Evolutionary conservation across 305 asterid genomes (phyloP).

Genomic region (Euphrasia arctica): DNA sequence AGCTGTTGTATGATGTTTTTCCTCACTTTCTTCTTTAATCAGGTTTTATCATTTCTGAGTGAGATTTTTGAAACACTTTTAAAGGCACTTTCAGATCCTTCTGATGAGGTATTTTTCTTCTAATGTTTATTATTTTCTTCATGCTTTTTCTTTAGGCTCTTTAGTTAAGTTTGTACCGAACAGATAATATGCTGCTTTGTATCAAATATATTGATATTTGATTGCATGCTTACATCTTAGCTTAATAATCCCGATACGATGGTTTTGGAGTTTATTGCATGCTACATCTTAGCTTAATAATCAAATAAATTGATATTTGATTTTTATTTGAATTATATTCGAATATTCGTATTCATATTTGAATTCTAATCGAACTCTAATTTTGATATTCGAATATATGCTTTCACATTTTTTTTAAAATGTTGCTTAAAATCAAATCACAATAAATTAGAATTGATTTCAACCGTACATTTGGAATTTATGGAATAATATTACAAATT

Average conservation of each 20-base stretch:
- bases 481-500: constrained; percentile 6
- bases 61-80: constrained; percentile 88
- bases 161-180: not conserved
- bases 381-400: no score
- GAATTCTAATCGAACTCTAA: no score
- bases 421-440: no score
- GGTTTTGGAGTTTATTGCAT: no score
- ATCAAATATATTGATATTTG: not conserved
- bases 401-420: no score
- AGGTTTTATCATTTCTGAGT: constrained; percentile 83
- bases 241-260: no score
- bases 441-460: no score
- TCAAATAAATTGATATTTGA: no score
- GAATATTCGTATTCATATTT: no score
- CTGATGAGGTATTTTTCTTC: constrained; percentile 85
- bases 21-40: constrained; percentile 30
- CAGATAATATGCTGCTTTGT: not conserved
- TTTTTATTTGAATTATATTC: no score
- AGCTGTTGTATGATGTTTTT: constrained; percentile 13
- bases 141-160: constrained; percentile 8
- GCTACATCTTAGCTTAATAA: not conserved
- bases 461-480: no score
- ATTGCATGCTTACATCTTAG: not conserved
- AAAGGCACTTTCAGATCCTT: constrained; percentile 92
- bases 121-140: constrained; percentile 19